Percentiles rank a stretch among this genome's conserved stretches.
These are phyloP conservation scores for Colletotrichum tropicale DNA, from an alignment of 2,329 filamentous ascomycete genomes.

Conservation along the genomic window DNA sequence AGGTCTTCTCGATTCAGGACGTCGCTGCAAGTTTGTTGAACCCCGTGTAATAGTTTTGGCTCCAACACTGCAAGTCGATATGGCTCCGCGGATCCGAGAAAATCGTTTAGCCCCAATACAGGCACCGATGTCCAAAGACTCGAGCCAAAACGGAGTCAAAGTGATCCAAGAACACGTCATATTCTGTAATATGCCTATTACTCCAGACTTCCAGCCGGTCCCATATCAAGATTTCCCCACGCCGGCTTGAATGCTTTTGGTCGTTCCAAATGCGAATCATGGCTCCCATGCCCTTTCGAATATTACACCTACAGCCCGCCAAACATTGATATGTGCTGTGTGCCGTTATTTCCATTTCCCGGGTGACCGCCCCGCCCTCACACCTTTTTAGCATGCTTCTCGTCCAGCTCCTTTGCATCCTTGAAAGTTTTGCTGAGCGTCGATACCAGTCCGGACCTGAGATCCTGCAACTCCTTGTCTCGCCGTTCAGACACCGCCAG, in stretches of 20 bases:
- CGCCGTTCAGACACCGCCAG: slow-evolving; percentile 63
- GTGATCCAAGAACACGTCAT: not conserved
- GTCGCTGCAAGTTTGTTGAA: not conserved
- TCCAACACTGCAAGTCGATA: not conserved
- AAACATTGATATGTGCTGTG: not conserved
- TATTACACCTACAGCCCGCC: not conserved
- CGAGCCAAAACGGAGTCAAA: not conserved
- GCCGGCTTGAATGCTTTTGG: not conserved
- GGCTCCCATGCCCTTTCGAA: not conserved
- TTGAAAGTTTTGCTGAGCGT: slow-evolving; percentile 25
- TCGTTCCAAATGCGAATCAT: not conserved
- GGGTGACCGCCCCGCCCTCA: not conserved
- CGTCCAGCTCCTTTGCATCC: not conserved
- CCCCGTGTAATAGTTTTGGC: not conserved
- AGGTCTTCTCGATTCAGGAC: not conserved
- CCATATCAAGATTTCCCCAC: not conserved
- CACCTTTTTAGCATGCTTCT: not conserved
- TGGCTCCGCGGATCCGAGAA: not conserved
- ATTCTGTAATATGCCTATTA: not conserved
- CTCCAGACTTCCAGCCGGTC: not conserved
- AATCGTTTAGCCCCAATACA: not conserved
- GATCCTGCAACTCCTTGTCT: slow-evolving; percentile 54
- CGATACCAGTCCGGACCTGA: slow-evolving; percentile 49
- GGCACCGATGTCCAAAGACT: not conserved
- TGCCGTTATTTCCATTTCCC: not conserved